Conservation (phyloP, 108 stramenopile species). For the Phaeodactylum tricornutum region DNA sequence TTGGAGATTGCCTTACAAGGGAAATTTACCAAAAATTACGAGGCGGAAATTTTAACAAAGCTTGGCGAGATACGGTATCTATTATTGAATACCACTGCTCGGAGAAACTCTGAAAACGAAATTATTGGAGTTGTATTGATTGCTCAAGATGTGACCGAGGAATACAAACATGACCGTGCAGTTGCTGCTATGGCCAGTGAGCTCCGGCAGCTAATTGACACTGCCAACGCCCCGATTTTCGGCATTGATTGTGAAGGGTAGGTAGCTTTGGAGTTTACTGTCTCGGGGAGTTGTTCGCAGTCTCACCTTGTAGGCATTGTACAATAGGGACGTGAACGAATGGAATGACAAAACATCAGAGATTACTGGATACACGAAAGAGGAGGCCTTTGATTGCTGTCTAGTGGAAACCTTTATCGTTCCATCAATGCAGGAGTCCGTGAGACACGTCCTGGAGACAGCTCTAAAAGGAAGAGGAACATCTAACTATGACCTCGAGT, state of each 20-base stretch:
- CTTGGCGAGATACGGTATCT: conserved; percentile 25
- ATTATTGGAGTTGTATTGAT: conserved; percentile 45
- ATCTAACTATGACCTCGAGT: conserved; percentile 57
- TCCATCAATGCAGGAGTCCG: conserved; percentile 19
- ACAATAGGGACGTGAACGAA: conserved; percentile 31
- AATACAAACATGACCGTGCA: conserved; percentile 35
- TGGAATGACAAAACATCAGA: conserved; percentile 62
- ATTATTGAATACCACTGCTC: conserved; percentile 39
- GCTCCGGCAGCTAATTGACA: conserved; percentile 46
- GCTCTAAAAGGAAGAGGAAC: conserved; percentile 43
- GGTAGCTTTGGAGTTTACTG: conserved; percentile 5
- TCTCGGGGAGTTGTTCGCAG: not conserved
- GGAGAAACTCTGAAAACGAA: conserved; percentile 11
- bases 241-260: conserved; percentile 48
- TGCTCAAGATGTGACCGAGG: conserved; percentile 49
- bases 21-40: conserved; percentile 38
- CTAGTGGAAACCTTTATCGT: conserved; percentile 42
- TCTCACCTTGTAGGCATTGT: not conserved
- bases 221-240: conserved; percentile 67
- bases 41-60: conserved; percentile 40
- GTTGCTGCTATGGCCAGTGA: conserved; percentile 31
- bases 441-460: conserved; percentile 41
- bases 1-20: conserved; percentile 22
- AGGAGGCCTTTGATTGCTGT: conserved; percentile 44
- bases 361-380: conserved; percentile 51